A percentile compares a stretch with the other conserved stretches of the same genome.
Evolutionary conservation across 768 basidiomycete genomes (phyloP).

Genomic region (Filobasidium floriforme): DNA sequence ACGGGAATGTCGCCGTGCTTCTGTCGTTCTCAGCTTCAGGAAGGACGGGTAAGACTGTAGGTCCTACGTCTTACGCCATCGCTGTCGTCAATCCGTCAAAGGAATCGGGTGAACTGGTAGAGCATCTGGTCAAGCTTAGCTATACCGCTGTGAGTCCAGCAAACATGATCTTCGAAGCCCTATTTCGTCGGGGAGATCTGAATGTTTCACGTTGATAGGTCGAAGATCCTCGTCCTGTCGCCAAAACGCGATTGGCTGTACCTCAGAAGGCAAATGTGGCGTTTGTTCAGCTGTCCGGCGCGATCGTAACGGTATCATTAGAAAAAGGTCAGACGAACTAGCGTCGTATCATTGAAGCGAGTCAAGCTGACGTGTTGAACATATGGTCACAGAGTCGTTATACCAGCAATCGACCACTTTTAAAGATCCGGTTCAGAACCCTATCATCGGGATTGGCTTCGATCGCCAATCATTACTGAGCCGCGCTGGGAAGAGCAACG

Average conservation of each 20-base stretch:
- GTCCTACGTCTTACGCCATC: not conserved
- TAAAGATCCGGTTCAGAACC: not conserved
- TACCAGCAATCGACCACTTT: constrained; percentile 2
- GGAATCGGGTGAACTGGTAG: not conserved
- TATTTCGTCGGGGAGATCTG: too few relatives aligned
- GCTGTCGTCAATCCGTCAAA: constrained; percentile 1
- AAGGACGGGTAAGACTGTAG: not conserved
- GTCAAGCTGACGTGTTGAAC: not conserved
- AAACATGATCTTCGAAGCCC: not conserved
- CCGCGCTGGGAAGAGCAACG: not conserved
- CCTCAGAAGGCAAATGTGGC: not conserved
- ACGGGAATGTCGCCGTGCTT: not conserved
- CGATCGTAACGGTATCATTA: not conserved
- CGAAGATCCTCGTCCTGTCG: not conserved
- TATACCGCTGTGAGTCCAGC: not conserved
- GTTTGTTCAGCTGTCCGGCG: not conserved
- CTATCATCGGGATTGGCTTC: not conserved
- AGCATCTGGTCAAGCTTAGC: not conserved
- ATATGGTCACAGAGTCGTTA: not conserved
- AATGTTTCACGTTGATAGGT: not conserved
- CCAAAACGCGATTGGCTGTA: not conserved
- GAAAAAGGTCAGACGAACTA: not conserved
- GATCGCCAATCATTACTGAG: not conserved
- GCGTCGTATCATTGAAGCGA: not conserved
- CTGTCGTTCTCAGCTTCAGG: not conserved